Conservation (phyloP, 495 filamentous ascomycete species). For the Copromyces sp. region DNA sequence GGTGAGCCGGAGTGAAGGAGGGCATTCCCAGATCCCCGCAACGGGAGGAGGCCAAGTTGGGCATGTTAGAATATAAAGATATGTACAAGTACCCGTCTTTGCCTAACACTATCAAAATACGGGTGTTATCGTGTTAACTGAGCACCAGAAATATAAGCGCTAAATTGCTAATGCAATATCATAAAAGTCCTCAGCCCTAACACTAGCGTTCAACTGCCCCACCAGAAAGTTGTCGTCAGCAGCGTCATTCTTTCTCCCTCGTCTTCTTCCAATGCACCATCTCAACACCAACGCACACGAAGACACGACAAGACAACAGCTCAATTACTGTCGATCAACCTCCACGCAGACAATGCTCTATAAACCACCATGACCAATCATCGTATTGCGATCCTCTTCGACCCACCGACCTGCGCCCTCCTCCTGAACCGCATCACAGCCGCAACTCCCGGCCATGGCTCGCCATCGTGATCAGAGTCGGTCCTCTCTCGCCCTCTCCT, state of each 20-base stretch:
- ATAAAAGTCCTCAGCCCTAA: neutral
- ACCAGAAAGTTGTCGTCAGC: neutral
- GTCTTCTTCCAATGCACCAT: neutral
- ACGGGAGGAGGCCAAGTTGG: neutral
- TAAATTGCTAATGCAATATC: neutral
- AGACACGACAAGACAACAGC: neutral
- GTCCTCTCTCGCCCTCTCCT: conserved; percentile 14
- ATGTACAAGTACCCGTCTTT: neutral
- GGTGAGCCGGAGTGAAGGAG: neutral
- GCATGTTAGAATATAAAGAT: neutral
- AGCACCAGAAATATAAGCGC: too few species aligned
- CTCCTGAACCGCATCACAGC: neutral
- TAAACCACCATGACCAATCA: neutral
- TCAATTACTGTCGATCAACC: neutral
- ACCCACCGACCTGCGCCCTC: neutral
- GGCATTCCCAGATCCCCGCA: neutral
- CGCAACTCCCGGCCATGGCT: neutral
- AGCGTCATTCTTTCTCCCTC: neutral
- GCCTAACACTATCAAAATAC: neutral
- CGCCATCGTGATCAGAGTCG: neutral
- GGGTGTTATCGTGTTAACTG: neutral
- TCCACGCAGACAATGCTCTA: neutral
- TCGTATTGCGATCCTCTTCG: neutral
- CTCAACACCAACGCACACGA: neutral
- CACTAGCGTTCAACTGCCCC: neutral